Evolutionary conservation across 441 rosid genomes (phyloP), one percentile per base, ranked within the genome.

Genomic region (Aleurites moluccanus): DNA sequence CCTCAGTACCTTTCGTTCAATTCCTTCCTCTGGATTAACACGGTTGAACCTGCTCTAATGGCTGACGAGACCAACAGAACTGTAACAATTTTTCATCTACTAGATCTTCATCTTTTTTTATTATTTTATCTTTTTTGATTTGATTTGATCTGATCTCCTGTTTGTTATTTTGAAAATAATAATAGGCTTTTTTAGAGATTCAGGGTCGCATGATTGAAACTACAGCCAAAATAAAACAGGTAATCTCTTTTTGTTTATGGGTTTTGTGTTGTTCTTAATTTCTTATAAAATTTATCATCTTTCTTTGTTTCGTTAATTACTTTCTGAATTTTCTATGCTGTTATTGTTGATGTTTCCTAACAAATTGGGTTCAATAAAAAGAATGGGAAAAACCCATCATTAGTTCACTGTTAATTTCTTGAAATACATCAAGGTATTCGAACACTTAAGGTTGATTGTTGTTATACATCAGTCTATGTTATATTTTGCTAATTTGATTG

Each of bases 201-300:
- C 98, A 93, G 80, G 86, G 91, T 73, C 96, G 91, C 82, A 87
- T 91, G 95, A 89, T 93, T 53, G 95, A 95, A 80, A 90, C 89
- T 59, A 88, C 95, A 4, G 88, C 88, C 27, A 93, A 95, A 84
- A 66, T 90, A 61, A 95, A 95, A 76, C 95, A 91, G 95, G 96
- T 87, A 59, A 40, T 18, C 8, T 62, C 63, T 64, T 64, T 38
- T 25, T 45, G 1, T 28, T 63, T 30, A 7, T 30, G 47, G 11
- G 47, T 44, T 44, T 8, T 7, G 11, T 44, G 47, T 44, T 44
- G 47, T 45, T 45, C 49, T 45, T 10, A 45, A 45, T 45, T 4
- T 10, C 15, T 45, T 10, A 45, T 3, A 14, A 11, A 45, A 10
- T 11, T 10, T 45, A 45, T 45, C 14, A 2, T 45, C 16, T 45